phyloP scores from a whole-genome alignment of 2,329 filamentous ascomycete genomes.

The Ophiocordyceps polyrhachis-furcata region DNA sequence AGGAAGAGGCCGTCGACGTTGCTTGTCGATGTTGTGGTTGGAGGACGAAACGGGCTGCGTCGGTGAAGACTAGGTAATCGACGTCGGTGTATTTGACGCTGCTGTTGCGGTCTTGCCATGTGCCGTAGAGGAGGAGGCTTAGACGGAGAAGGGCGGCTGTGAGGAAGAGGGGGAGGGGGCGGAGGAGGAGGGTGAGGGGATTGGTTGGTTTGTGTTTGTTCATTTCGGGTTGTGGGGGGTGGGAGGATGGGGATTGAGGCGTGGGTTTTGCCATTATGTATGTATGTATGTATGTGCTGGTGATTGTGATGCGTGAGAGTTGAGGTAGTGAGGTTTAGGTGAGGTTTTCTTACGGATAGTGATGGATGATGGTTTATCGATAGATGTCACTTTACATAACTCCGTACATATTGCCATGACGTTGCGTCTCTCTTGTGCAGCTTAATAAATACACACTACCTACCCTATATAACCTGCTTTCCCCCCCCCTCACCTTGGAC shows the following conservation, averaged over 20 bases:
- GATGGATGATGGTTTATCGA: too few relatives aligned
- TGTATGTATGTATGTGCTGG: too few relatives aligned
- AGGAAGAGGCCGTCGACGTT: too few relatives aligned
- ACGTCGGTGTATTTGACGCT: slow-evolving; percentile 97
- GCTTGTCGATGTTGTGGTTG: slow-evolving; percentile 23
- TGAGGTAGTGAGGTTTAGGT: too few relatives aligned
- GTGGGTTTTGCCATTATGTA: too few relatives aligned
- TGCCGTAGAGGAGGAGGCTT: slow-evolving; percentile 65
- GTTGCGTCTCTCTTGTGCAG: too few relatives aligned
- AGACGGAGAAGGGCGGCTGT: slow-evolving; percentile 47
- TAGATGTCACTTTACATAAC: too few relatives aligned
- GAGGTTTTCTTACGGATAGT: too few relatives aligned
- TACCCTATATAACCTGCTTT: not conserved
- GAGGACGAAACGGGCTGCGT: slow-evolving; percentile 59
- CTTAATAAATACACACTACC: not conserved
- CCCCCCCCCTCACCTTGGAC: too few relatives aligned
- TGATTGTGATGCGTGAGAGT: not conserved
- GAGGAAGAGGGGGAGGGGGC: slow-evolving; percentile 34
- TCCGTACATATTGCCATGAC: too few relatives aligned
- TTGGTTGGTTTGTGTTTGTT: not conserved
- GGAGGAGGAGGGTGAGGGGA: slow-evolving; percentile 9
- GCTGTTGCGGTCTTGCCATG: slow-evolving; percentile 81
- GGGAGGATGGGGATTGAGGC: not conserved
- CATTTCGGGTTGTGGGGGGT: not conserved
- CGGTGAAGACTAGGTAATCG: slow-evolving; percentile 96